Base-by-base conservation (phyloP, 176 grass and related monocot species). In the Bolboschoenus planiculmis region DNA sequence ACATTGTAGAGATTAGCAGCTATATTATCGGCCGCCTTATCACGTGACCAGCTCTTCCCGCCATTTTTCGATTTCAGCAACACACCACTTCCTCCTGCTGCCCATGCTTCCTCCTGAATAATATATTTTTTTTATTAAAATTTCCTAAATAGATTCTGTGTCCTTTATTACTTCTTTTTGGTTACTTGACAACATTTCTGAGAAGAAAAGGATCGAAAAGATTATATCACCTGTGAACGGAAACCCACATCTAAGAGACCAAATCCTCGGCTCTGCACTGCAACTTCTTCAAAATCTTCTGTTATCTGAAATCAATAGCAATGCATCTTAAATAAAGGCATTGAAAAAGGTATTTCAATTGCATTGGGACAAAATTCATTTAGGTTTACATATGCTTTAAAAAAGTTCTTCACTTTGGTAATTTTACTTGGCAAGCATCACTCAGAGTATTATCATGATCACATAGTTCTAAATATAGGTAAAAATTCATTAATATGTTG, bases 241-340 rank as follows among this genome's bases (percentile, higher is more conserved):
- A 90, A 99, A 40, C 96, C 96, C 10, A 99, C 92, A 7, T 99
- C 96, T 53, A 99, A 93, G 48, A 99, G 91, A 43, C 96, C 96
- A 87, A 99, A 99, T 10, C 96, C 96, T 30, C 96, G 86, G 60
- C 96, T 99, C 63, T 99, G 96, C 78, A 99, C 96, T 9, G 84
- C 83, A 64, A 88, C 86, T 82, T 99, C 96, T 81, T 99, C 92
- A 37, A 99, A 99, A 54, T 99, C 92, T 74, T 99, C 96, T 9
- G 86, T 87, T 82, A 99, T 90, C 96, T 98, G 85, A 30, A 79
- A 86, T 56, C 70, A 61, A 73, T 26, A 63, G 58, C 9, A 76
- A 83, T 50, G 14, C 20, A 61, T 63, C 13, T 15, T 66, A 74
- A 4, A 27, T 6, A 5, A 27, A 42, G 3, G 23, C 39, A 72